A percentile compares a stretch with the other conserved stretches of the same genome.
phyloP scores from a whole-genome alignment of 768 basidiomycete species.

The Austroboletus festivus region DNA sequence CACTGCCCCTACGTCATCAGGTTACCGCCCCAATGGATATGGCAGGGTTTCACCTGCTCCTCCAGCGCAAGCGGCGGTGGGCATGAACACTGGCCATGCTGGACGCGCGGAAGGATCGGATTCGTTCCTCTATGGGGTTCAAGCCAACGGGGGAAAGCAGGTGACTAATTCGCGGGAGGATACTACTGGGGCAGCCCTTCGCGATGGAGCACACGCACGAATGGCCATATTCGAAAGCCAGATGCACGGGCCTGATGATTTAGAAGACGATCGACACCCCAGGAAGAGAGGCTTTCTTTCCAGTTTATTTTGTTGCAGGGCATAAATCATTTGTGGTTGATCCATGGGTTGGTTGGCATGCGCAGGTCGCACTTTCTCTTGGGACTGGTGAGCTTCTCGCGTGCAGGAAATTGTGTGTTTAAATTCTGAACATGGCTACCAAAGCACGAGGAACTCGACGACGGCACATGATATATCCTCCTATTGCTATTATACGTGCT shows the following conservation, averaged over 20 bases:
- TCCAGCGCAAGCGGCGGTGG: slow-evolving; percentile 35
- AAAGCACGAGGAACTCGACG: slow-evolving; percentile 30
- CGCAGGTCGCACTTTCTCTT: slow-evolving; percentile 29
- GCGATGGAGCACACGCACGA: slow-evolving; percentile 36
- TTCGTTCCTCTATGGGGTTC: slow-evolving; percentile 61
- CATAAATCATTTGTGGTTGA: slow-evolving; percentile 37
- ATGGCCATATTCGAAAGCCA: slow-evolving; percentile 73
- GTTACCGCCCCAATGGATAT: slow-evolving; percentile 52
- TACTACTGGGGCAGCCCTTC: slow-evolving; percentile 40
- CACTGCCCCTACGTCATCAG: slow-evolving; percentile 53
- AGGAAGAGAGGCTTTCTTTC: slow-evolving; percentile 62
- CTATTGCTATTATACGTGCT: slow-evolving; percentile 33
- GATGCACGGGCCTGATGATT: slow-evolving; percentile 55
- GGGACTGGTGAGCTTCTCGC: slow-evolving; percentile 21
- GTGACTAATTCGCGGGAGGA: slow-evolving; percentile 51
- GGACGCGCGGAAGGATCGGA: slow-evolving; percentile 58
- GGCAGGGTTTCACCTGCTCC: slow-evolving; percentile 52
- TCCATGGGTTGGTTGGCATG: slow-evolving; percentile 20
- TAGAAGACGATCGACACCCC: slow-evolving; percentile 63
- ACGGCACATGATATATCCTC: slow-evolving; percentile 32
- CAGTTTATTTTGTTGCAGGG: slow-evolving; percentile 66
- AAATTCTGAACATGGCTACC: neutral
- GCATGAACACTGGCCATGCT: slow-evolving; percentile 38
- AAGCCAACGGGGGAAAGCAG: slow-evolving; percentile 46
- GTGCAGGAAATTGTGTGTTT: neutral